Percentiles rank a stretch among this genome's conserved stretches.
phyloP scores from a whole-genome alignment of 2,329 filamentous ascomycete species.

The Lasiodiplodia citricola region DNA sequence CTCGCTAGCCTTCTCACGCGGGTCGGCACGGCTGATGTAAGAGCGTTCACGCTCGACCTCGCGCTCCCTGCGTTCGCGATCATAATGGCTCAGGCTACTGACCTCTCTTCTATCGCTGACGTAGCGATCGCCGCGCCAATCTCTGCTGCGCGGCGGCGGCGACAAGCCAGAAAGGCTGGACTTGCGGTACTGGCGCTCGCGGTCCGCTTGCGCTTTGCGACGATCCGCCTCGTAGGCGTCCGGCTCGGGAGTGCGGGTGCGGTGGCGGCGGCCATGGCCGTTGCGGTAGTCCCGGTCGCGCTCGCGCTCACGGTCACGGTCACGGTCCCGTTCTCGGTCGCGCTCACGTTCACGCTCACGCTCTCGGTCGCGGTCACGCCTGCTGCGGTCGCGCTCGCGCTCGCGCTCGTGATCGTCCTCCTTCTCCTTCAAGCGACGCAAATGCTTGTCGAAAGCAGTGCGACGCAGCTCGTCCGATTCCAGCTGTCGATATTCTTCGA shows the following conservation, averaged over 20 bases:
- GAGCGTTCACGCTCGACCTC: constrained; percentile 89
- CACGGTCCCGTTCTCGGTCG: constrained; percentile 62
- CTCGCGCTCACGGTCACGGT: constrained; percentile 53
- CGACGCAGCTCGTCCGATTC: constrained; percentile 81
- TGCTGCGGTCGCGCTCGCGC: constrained; percentile 61
- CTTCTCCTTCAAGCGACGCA: constrained; percentile 88
- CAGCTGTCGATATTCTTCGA: constrained; percentile 83
- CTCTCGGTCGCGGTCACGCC: constrained; percentile 42
- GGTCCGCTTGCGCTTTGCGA: constrained; percentile 88
- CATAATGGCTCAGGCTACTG: constrained; percentile 70
- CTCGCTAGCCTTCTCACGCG: constrained; percentile 80
- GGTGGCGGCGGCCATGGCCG: constrained; percentile 48
- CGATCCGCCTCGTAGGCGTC: constrained; percentile 96
- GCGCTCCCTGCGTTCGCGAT: constrained; percentile 83
- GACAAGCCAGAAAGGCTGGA: constrained; percentile 69
- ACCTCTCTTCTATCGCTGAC: constrained; percentile 63
- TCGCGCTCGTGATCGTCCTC: constrained; percentile 75
- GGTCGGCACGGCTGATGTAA: constrained; percentile 81
- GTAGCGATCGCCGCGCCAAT: constrained; percentile 42
- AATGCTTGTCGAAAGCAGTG: constrained; percentile 87
- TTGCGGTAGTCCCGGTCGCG: constrained; percentile 53
- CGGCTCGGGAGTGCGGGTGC: constrained; percentile 85
- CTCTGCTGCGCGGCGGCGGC: constrained; percentile 54
- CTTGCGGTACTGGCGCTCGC: constrained; percentile 92
- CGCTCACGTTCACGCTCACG: constrained; percentile 49